Evolutionary conservation across 805 yeast genomes (phyloP).

Genomic region (Myxozyma lipomycoides): DNA sequence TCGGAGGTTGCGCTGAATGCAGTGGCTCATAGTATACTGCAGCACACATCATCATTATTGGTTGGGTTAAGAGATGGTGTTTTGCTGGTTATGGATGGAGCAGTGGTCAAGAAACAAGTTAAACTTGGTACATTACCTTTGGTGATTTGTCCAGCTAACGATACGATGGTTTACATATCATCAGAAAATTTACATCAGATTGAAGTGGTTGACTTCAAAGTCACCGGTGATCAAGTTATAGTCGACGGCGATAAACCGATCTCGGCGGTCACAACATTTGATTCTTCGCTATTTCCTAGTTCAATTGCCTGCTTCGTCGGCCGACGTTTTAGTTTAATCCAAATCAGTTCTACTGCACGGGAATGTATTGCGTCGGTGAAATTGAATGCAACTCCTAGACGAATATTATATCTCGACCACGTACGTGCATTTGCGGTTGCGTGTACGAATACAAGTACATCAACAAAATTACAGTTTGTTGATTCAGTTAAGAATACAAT

Average conservation of each 20-base stretch:
- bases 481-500: constrained; percentile 8
- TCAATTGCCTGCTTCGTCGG: neutral
- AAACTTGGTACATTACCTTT: constrained; percentile 17
- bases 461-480: constrained; percentile 6
- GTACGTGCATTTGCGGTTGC: constrained; percentile 15
- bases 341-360: constrained; percentile 4
- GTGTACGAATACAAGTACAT: neutral
- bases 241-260: neutral
- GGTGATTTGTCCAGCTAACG: constrained; percentile 1
- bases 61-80: too few relatives aligned
- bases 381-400: constrained; percentile 4
- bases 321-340: constrained; percentile 5
- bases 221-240: constrained; percentile 8
- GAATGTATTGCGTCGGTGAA: constrained; percentile 7
- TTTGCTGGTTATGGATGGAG: too few relatives aligned
- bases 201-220: neutral
- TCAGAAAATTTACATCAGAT: constrained; percentile 15
- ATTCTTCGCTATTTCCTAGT: constrained; percentile 1
- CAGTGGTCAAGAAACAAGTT: neutral
- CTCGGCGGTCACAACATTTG: neutral
- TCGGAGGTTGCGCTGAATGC: too few relatives aligned
- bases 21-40: too few relatives aligned
- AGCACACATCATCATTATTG: too few relatives aligned
- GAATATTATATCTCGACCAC: constrained; percentile 8
- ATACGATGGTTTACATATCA: constrained; percentile 6